Evolutionary conservation across 495 filamentous ascomycete genomes (phyloP).

Genomic region (Cercophora samala): DNA sequence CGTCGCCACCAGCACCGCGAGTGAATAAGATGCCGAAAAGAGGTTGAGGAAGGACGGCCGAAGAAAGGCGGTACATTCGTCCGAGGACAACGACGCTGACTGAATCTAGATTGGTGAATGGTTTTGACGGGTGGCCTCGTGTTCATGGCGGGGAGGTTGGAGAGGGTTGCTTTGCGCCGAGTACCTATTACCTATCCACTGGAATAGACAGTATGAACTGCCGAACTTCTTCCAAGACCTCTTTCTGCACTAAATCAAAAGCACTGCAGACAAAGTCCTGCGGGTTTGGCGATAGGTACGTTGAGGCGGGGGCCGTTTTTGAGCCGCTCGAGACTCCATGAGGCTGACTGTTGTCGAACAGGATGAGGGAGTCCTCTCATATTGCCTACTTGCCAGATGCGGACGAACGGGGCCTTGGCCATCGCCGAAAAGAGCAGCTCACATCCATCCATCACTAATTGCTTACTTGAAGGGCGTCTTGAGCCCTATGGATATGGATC

Average conservation of each 20-base stretch:
- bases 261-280: not conserved
- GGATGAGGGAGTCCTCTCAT: not conserved
- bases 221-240: not conserved
- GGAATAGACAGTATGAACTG: not conserved
- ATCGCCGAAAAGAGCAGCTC: not conserved
- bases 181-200: not conserved
- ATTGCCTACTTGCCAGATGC: not conserved
- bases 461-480: not conserved
- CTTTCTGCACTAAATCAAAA: not conserved
- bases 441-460: not conserved
- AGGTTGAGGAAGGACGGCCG: not conserved
- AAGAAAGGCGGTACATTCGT: not conserved
- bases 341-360: not conserved
- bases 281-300: not conserved
- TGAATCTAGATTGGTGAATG: not conserved
- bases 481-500: not conserved
- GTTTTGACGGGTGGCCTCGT: not conserved
- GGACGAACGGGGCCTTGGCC: not conserved
- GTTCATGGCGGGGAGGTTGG: not conserved
- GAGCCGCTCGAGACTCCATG: not conserved
- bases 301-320: not conserved
- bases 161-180: not conserved
- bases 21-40: not conserved
- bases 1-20: not conserved
- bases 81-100: not conserved